A percentile compares a stretch with the other conserved stretches of the same genome.
Conservation (phyloP, 305 asterid genomes). For the Nicotiana rustica region DNA sequence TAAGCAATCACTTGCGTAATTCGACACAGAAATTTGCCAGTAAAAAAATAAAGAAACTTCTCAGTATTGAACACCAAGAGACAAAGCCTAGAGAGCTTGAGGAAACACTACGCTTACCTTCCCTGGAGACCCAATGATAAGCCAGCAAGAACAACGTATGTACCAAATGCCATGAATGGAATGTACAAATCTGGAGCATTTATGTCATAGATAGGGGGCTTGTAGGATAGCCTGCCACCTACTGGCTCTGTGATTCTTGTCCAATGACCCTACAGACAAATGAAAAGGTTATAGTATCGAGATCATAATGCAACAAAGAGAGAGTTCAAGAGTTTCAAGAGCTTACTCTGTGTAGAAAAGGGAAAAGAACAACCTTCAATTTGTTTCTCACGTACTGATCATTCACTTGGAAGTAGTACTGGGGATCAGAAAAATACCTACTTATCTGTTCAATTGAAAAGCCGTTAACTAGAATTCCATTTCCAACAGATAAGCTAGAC, state of each 20-base stretch:
- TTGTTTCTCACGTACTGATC: conserved; percentile 63
- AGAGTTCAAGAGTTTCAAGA: conserved; percentile 16
- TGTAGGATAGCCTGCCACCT: conserved; percentile 62
- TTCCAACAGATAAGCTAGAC: conserved; percentile 9
- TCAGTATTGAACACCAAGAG: conserved; percentile 19
- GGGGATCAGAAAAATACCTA: conserved; percentile 60
- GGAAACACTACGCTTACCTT: conserved; percentile 41
- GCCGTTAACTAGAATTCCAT: conserved; percentile 2
- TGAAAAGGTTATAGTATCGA: neutral
- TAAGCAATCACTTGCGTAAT: neutral
- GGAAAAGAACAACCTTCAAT: conserved; percentile 59
- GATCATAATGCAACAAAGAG: conserved; percentile 10
- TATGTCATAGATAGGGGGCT: conserved; percentile 63
- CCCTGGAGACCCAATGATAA: conserved; percentile 55
- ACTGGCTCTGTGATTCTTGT: conserved; percentile 66
- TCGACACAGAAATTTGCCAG: neutral
- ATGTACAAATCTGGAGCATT: conserved; percentile 67
- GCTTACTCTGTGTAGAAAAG: conserved; percentile 61
- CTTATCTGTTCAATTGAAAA: conserved; percentile 49
- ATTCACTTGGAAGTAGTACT: conserved; percentile 65
- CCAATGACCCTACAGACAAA: conserved; percentile 56
- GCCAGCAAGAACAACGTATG: conserved; percentile 59
- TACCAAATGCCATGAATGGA: conserved; percentile 62
- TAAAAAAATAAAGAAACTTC: conserved; percentile 10
- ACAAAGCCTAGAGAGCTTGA: conserved; percentile 9